phyloP scores from a whole-genome alignment of 192 early-diverging fungal species.

The Backusella macrospora region DNA sequence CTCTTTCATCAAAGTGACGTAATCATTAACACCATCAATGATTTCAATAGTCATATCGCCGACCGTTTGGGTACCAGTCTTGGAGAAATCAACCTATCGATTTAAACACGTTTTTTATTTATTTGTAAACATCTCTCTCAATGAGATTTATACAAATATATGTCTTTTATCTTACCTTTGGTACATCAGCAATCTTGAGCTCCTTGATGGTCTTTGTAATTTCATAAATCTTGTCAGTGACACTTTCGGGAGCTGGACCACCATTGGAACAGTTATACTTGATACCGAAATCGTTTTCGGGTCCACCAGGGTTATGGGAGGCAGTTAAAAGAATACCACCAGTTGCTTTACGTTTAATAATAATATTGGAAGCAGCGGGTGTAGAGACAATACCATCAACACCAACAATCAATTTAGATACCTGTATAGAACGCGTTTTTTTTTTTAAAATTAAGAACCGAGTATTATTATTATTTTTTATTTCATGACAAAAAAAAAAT shows the following conservation, averaged over 20 bases:
- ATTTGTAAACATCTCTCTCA: background rate
- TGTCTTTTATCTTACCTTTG: constrained; percentile 33
- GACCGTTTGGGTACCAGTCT: constrained; percentile 61
- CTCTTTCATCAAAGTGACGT: constrained; percentile 80
- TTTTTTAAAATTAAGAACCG: background rate
- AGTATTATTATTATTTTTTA: background rate
- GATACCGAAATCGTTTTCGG: constrained; percentile 97
- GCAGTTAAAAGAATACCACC: constrained; percentile 97
- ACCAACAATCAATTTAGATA: constrained; percentile 87
- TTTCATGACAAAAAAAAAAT: too few relatives aligned
- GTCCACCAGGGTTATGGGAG: constrained; percentile 98
- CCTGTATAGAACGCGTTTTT: constrained; percentile 33
- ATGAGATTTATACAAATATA: too few relatives aligned
- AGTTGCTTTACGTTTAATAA: constrained; percentile 85
- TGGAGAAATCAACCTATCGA: constrained; percentile 69
- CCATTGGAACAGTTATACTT: constrained; percentile 98
- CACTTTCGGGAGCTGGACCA: constrained; percentile 93
- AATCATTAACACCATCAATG: constrained; percentile 88
- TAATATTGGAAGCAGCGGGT: constrained; percentile 92
- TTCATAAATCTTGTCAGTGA: constrained; percentile 92
- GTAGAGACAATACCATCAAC: constrained; percentile 93
- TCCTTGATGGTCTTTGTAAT: constrained; percentile 73
- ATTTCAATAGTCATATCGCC: constrained; percentile 79
- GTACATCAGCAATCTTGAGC: constrained; percentile 64
- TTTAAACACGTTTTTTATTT: background rate